Base-by-base conservation (phyloP, 2,329 filamentous ascomycete species). In the Diaporthe caulivora region DNA sequence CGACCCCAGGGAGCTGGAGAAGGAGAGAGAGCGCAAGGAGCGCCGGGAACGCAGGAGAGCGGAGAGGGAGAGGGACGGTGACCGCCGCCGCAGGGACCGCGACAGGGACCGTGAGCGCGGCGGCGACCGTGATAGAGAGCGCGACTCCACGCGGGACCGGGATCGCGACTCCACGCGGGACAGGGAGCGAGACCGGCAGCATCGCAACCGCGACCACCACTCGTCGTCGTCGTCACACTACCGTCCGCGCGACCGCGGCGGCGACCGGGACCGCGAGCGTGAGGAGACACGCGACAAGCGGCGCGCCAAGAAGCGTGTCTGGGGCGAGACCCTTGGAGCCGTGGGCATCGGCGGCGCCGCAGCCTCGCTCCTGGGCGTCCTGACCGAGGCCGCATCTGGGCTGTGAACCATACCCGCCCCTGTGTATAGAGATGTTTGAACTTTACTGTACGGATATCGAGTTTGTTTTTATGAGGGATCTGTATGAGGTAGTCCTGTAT, bases 321-420 rank as follows among this genome's bases (percentile, higher is more conserved):
- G 86, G 80, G 86, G 87, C 62, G 88, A 90, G 75, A 87, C 89
- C 21, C 83, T 91, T 5, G 86, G 87, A 2, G 89, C 88, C 0
- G 90, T 89, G 7, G 87, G 90, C 1, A 88, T 92, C 40, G 90
- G 90, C 5, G 89, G 90, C 13, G 90, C 89, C 0, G 90, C 90
- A 0, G 89, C 87, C 3, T 90, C 88, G 70, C 80, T 92, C 74
- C 77, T 92, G 58, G 87, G 87, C 70, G 89, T 91, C 1, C 80
- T 92, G 42, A 86, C 87, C 5, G 89, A 92, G 78, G 90, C 89
- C 34, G 89, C 89, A 9, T 77, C 78, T 8, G 79, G 74, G 49
- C 76, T 78, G 57, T 83, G 42, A 62, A 13, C 10, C 49, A 53
- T 53, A 34, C 49, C 40, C 58, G 24, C 15, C 40, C 5, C 65